Percentiles rank a stretch among this genome's conserved stretches.
Evolutionary conservation across 164 flowering plant genomes (phyloP).

Genomic region (Aristolochia contorta): DNA sequence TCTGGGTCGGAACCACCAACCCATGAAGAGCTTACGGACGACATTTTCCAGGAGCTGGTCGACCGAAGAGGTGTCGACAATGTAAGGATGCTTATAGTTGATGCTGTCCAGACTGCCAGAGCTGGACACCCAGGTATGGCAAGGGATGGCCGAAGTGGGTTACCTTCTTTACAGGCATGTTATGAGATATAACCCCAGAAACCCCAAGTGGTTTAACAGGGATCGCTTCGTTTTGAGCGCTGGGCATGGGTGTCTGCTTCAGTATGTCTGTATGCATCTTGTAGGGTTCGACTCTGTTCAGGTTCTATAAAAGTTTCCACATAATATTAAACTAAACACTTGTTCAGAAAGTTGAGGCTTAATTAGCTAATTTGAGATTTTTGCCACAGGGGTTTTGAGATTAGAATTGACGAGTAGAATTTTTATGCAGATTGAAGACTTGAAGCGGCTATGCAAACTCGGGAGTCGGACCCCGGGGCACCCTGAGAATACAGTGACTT

Average conservation of each 20-base stretch:
- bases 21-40: neutral
- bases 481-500: conserved; percentile 96
- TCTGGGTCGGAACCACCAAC: neutral
- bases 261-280: conserved; percentile 87
- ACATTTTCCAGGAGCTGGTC: neutral
- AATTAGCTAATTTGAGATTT: neutral
- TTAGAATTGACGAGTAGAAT: neutral
- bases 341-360: too few relatives aligned
- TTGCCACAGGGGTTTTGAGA: neutral
- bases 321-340: too few relatives aligned
- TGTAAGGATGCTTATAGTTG: conserved; percentile 74
- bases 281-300: conserved; percentile 88
- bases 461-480: conserved; percentile 96
- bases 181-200: conserved; percentile 91
- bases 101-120: conserved; percentile 92
- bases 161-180: conserved; percentile 78
- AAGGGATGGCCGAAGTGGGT: conserved; percentile 98
- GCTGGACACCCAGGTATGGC: conserved; percentile 97
- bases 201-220: conserved; percentile 91
- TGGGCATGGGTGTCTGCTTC: conserved; percentile 95
- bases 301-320: conserved; percentile 22
- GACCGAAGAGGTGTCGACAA: conserved; percentile 62
- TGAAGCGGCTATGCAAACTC: conserved; percentile 87
- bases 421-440: conserved; percentile 65
- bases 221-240: conserved; percentile 92